Base-by-base conservation (phyloP, 2,329 filamentous ascomycete species). In the Cucurbitaria berberidis region DNA sequence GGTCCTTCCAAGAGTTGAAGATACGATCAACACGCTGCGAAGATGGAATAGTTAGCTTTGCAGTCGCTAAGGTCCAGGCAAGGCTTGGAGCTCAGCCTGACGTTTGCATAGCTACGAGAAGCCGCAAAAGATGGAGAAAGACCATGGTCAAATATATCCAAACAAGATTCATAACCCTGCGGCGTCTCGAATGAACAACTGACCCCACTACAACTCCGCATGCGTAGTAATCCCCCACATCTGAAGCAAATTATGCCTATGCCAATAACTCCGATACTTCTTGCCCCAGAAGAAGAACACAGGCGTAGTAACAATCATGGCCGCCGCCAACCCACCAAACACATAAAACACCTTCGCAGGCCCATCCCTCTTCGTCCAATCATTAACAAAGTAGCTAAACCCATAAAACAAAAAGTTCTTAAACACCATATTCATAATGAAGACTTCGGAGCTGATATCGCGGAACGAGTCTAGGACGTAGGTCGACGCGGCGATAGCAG, bases 341-440 rank as follows among this genome's bases (percentile, higher is more conserved):
- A 71, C 63, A 48, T 75, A 76, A 38, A 78, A 77, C 4, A 78
- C 74, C 19, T 55, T 48, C 6, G 68, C 66, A 1, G 75, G 74
- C 0, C 76, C 76, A 11, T 59, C 62, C 5, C 45, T 60, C 9
- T 64, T 67, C 4, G 76, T 69, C 76, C 76, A 79, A 45, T 77
- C 68, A 52, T 78, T 79, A 16, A 77, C 72, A 47, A 78, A 78
- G 43, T 77, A 77, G 9, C 70, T 74, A 48, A 78, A 76, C 1
- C 74, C 75, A 42, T 77, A 79, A 47, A 78, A 75, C n/a, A 78
- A 51, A 29, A 79, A 68, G 55, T 79, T 79, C 68, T 79, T 79
- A 56, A 78, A 67, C 21, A 77, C 63, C 76, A 79, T 79, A 39
- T 69, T 73, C 6, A 71, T 70, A 51, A 79, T 77, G 64, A 79